phyloP scores from a whole-genome alignment of 1,284 basidiomycete genomes.

The Pyrrhoderma noxium region DNA sequence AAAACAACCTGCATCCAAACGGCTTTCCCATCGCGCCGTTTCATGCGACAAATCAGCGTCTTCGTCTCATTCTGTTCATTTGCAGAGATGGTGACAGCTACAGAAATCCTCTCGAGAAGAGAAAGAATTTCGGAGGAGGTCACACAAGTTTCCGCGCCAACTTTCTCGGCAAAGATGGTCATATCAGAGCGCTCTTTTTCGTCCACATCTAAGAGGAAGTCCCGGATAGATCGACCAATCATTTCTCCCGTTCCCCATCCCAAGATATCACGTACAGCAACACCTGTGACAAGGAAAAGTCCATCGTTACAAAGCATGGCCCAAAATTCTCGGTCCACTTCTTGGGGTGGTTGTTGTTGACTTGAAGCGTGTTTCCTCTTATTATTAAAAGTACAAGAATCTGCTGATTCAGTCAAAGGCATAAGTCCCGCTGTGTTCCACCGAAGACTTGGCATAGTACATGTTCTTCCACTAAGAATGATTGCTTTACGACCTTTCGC shows the following conservation, averaged over 20 bases:
- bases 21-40: slow-evolving; percentile 29
- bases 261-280: slow-evolving; percentile 45
- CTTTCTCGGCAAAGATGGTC: too few relatives aligned
- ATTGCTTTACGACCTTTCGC: slow-evolving; percentile 89
- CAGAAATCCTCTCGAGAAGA: slow-evolving; percentile 24
- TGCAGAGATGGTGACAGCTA: slow-evolving; percentile 12
- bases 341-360: background rate
- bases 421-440: slow-evolving; percentile 56
- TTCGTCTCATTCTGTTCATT: slow-evolving; percentile 22
- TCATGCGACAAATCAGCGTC: slow-evolving; percentile 28
- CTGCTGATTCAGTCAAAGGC: slow-evolving; percentile 6
- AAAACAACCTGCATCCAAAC: slow-evolving; percentile 32
- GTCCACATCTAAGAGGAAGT: too few relatives aligned
- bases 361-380: background rate
- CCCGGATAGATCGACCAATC: slow-evolving; percentile 50
- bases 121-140: slow-evolving; percentile 18
- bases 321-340: slow-evolving; percentile 46
- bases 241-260: slow-evolving; percentile 67
- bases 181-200: too few relatives aligned
- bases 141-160: slow-evolving; percentile 20
- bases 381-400: background rate
- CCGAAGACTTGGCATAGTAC: slow-evolving; percentile 54
- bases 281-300: slow-evolving; percentile 46
- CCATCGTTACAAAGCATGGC: slow-evolving; percentile 43
- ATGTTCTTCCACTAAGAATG: slow-evolving; percentile 68